Evolutionary conservation across 2,329 filamentous ascomycete genomes (phyloP).

Genomic region (Chaetothyriales sp.): DNA sequence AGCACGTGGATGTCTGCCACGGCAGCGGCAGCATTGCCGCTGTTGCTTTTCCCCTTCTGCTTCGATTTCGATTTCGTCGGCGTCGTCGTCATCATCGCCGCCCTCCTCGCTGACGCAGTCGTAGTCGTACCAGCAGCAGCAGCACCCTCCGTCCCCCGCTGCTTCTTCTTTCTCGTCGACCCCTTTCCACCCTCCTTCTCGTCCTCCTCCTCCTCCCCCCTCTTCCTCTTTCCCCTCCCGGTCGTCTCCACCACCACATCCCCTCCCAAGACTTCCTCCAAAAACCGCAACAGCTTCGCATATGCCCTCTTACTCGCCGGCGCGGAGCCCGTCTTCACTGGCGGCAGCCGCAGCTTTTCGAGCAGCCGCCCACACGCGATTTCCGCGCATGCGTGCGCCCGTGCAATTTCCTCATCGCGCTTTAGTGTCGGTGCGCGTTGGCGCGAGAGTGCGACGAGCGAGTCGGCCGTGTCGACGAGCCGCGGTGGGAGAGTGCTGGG

Average conservation of each 20-base stretch:
- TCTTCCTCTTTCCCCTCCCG: constrained; percentile 8
- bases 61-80: constrained; percentile 36
- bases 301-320: constrained; percentile 69
- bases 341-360: constrained; percentile 60
- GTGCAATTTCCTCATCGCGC: constrained; percentile 74
- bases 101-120: neutral
- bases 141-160: constrained; percentile 7
- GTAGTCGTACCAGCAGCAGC: neutral
- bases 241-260: constrained; percentile 38
- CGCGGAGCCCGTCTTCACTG: constrained; percentile 53
- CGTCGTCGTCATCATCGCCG: constrained; percentile 23
- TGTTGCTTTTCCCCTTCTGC: constrained; percentile 26
- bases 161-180: constrained; percentile 12
- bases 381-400: constrained; percentile 71
- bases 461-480: constrained; percentile 58
- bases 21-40: constrained; percentile 3
- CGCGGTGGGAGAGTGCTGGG: constrained; percentile 27
- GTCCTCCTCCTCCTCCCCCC: constrained; percentile 4
- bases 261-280: constrained; percentile 57
- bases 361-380: constrained; percentile 81
- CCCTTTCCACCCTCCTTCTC: constrained; percentile 3
- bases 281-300: constrained; percentile 50
- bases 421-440: constrained; percentile 65
- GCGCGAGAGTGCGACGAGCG: constrained; percentile 67
- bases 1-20: neutral